Evolutionary conservation across 371 early-diverging fungal species (phyloP), one percentile per base, ranked within the genome.

Genomic region (Rhizopus arrhizus): DNA sequence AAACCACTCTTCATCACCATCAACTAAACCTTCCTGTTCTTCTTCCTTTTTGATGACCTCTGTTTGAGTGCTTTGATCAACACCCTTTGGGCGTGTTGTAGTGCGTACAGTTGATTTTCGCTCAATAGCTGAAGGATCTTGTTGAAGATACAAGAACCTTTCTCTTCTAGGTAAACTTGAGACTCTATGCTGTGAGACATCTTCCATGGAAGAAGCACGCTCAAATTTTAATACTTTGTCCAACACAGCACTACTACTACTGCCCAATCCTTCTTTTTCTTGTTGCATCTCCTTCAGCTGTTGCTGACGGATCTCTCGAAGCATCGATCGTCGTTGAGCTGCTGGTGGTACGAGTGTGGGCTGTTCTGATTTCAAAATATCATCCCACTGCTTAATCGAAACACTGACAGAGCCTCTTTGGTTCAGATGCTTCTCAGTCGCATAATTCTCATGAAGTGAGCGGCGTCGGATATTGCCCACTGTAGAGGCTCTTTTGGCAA

Each of bases 1-100:
- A 42, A 77, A 77, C 78, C 78, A 77, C 54, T 77, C 78, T 61
- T 77, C 78, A 22, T 77, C 78, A 11, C 77, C 72, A 46, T 73
- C 74, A 12, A 73, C 56, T 41, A 68, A 38, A n/a, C 74, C 78
- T 8, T 56, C 65, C 22, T 22, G 22, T 36, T 74, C 74, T 31
- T 67, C 63, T 0, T 60, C 65, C 3, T 36, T 22, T 10, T 13
- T 35, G 11, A 32, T n/a, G n/a, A 33, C 43, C 5, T 66, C 74
- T 46, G 72, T 70, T 29, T 69, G 74, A 0, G 59, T 54, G 12
- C 52, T 54, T 53, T 61, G 65, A 58, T 69, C 72, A 28, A 69
- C 58, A n/a, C 62, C 63, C 12, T 52, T n/a, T 2, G 35, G 49
- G 3, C 64, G 58, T 2, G 43, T 34, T n/a, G 47, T 57, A 7